These are phyloP conservation scores for Eucalyptus erythrocorys DNA, from an alignment of 345 rosid species.

Conservation along the genomic window DNA sequence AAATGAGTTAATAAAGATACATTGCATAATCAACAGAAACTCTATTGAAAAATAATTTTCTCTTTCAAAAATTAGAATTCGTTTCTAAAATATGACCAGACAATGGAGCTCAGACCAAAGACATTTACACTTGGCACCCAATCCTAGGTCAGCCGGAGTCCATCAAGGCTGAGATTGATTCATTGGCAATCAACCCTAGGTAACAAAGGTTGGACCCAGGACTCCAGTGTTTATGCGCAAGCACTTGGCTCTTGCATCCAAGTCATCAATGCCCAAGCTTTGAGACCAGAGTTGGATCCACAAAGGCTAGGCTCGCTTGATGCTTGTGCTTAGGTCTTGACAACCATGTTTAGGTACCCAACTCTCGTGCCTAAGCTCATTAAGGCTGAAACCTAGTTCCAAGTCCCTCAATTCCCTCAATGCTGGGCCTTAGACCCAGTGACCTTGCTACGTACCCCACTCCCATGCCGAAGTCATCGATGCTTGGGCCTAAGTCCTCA, in stretches of 20 bases:
- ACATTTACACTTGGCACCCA: not conserved
- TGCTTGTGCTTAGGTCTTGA: not conserved
- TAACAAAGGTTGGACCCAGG: not conserved
- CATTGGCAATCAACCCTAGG: not conserved
- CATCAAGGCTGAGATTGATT: not conserved
- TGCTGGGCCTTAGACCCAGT: not conserved
- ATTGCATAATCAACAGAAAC: not conserved
- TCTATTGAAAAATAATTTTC: not conserved
- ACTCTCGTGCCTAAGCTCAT: not conserved
- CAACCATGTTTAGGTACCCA: not conserved
- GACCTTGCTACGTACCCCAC: not conserved
- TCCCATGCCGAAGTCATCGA: not conserved
- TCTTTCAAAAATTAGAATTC: not conserved
- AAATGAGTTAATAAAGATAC: not conserved
- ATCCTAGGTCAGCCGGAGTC: accelerated
- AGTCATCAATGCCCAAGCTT: not conserved
- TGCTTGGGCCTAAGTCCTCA: not conserved
- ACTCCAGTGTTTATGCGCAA: not conserved
- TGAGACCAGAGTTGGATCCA: not conserved
- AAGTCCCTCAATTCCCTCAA: not conserved
- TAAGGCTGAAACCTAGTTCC: not conserved
- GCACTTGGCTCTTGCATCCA: not conserved
- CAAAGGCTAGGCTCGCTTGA: not conserved
- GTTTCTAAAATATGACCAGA: not conserved
- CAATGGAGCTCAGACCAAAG: not conserved